These are phyloP conservation scores for Aethionema arabicum DNA, from an alignment of 345 rosid species.

Conservation along the genomic window DNA sequence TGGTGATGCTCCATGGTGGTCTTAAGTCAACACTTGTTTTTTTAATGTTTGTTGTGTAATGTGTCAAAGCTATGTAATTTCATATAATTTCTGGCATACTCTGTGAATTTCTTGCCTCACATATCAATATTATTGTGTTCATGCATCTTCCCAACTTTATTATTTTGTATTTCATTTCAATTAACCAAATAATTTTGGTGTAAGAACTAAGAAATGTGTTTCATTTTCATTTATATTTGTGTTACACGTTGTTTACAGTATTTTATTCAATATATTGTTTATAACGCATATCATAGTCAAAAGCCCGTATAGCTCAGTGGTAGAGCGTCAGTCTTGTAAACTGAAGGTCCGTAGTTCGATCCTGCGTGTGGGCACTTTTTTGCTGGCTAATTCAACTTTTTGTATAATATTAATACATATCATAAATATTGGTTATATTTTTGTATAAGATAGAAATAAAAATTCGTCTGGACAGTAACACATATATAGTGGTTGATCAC, in stretches of 20 bases:
- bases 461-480: constrained; percentile 5
- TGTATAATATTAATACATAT: too few relatives aligned
- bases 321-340: constrained; percentile 89
- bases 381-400: too few relatives aligned
- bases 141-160: constrained; percentile 8
- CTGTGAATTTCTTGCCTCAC: constrained; percentile 34
- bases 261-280: too few relatives aligned
- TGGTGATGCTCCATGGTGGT: constrained; percentile 95
- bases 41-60: constrained; percentile 15
- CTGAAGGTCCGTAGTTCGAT: constrained; percentile 87
- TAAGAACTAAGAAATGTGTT: background rate
- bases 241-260: too few relatives aligned
- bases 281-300: too few relatives aligned
- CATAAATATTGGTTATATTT: too few relatives aligned
- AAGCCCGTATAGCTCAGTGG: constrained; percentile 68
- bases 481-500: constrained; percentile 11
- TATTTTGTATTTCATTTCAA: background rate
- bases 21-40: constrained; percentile 40
- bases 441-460: too few relatives aligned
- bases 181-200: background rate
- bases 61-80: constrained; percentile 29
- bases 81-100: constrained; percentile 37
- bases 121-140: constrained; percentile 11
- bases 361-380: constrained; percentile 77
- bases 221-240: too few relatives aligned